Evolutionary conservation across 2,329 filamentous ascomycete genomes (phyloP).

Genomic region (Claviceps pazoutovae): DNA sequence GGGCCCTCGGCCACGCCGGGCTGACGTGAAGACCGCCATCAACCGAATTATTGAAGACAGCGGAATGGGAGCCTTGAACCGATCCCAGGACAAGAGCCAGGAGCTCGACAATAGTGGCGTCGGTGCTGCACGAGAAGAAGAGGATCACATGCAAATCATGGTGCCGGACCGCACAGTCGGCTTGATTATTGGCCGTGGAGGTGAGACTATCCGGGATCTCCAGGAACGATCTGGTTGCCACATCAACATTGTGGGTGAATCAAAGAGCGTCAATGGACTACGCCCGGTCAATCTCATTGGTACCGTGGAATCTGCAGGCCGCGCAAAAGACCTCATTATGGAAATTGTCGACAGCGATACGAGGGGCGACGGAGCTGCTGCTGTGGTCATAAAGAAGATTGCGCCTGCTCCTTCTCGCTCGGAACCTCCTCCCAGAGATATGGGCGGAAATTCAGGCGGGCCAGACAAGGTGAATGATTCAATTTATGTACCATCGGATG

Average conservation of each 20-base stretch:
- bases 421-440: constrained; percentile 19
- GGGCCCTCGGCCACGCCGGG: constrained; percentile 55
- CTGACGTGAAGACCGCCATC: constrained; percentile 70
- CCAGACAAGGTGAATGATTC: constrained; percentile 65
- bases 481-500: constrained; percentile 76
- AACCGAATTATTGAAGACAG: constrained; percentile 78
- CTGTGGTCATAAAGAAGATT: constrained; percentile 16
- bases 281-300: constrained; percentile 86
- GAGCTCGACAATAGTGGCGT: constrained; percentile 25
- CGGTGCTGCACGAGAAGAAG: constrained; percentile 54
- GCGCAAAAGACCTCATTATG: constrained; percentile 77
- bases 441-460: constrained; percentile 17
- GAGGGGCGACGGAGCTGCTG: constrained; percentile 34
- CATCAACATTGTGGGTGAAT: constrained; percentile 88
- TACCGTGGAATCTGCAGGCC: constrained; percentile 55
- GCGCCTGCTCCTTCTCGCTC: constrained; percentile 14
- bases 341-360: constrained; percentile 91
- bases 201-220: constrained; percentile 83
- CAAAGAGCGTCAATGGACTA: constrained; percentile 81
- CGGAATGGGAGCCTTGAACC: constrained; percentile 34
- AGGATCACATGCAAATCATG: constrained; percentile 85
- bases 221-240: constrained; percentile 90
- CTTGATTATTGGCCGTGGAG: constrained; percentile 83
- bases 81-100: constrained; percentile 27
- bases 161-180: constrained; percentile 87